These are phyloP conservation scores for Talaromyces stipitatus DNA, from an alignment of 495 filamentous ascomycete species.

Conservation along the genomic window DNA sequence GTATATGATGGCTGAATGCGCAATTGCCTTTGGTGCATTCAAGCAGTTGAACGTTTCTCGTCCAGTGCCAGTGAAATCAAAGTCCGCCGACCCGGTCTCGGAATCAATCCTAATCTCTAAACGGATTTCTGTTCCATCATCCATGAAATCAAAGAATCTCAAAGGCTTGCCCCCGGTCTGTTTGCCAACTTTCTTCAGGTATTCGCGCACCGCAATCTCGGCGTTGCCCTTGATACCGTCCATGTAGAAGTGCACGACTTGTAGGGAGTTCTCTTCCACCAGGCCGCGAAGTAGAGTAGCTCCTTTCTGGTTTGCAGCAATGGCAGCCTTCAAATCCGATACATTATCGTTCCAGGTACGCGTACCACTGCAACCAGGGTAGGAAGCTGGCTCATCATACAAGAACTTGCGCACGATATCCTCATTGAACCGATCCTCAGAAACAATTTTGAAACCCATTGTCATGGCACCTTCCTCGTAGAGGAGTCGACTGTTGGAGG, in stretches of 20 bases:
- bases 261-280: constrained; percentile 83
- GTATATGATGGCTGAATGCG: constrained; percentile 94
- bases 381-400: constrained; percentile 73
- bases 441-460: constrained; percentile 89
- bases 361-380: constrained; percentile 82
- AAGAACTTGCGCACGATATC: constrained; percentile 76
- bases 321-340: constrained; percentile 91
- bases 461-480: constrained; percentile 93
- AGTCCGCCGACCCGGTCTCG: constrained; percentile 68
- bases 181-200: constrained; percentile 72
- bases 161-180: constrained; percentile 74
- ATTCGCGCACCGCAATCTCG: constrained; percentile 71
- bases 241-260: constrained; percentile 96
- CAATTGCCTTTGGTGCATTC: constrained; percentile 91
- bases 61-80: constrained; percentile 70
- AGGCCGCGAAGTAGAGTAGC: constrained; percentile 79
- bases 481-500: constrained; percentile 84
- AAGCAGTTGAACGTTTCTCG: constrained; percentile 61
- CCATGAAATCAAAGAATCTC: constrained; percentile 76
- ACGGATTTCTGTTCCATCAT: constrained; percentile 51
- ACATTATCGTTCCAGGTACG: constrained; percentile 88
- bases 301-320: constrained; percentile 95
- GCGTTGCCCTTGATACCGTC: constrained; percentile 87
- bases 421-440: constrained; percentile 83
- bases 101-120: constrained; percentile 62